phyloP scores from a whole-genome alignment of 2,329 filamentous ascomycete species.

The Aspergillus amoenus region DNA sequence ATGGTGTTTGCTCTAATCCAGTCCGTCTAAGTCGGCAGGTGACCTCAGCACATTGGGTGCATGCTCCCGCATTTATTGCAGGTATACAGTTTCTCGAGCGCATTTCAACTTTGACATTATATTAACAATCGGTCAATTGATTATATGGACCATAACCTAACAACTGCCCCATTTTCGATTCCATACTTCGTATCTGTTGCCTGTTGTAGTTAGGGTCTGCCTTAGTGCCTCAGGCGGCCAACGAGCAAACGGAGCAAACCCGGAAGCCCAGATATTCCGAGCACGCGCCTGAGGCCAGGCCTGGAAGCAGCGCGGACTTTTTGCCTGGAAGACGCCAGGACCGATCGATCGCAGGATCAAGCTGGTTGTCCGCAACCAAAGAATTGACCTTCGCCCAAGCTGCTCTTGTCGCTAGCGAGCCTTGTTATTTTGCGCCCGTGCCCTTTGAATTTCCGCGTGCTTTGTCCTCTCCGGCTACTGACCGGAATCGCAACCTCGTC shows the following conservation, averaged over 20 bases:
- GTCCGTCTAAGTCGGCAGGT: neutral
- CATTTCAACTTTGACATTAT: neutral
- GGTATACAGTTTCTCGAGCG: neutral
- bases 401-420: conserved; percentile 12
- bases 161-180: neutral
- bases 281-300: conserved; percentile 22
- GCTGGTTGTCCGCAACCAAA: conserved; percentile 19
- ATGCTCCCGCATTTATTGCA: neutral
- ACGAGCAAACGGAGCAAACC: conserved; percentile 11
- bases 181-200: conserved; percentile 8
- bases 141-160: neutral
- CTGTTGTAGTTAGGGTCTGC: neutral
- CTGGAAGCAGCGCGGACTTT: conserved; percentile 22
- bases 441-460: neutral
- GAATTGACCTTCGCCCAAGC: conserved; percentile 14
- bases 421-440: conserved; percentile 10
- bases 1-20: neutral
- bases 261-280: conserved; percentile 17
- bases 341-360: conserved; percentile 24
- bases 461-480: conserved; percentile 9
- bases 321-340: conserved; percentile 22
- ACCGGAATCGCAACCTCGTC: conserved; percentile 19
- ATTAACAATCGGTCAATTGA: neutral
- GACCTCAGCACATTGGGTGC: neutral
- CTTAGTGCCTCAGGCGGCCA: conserved; percentile 1